Percentiles rank a stretch among this genome's conserved stretches.
Evolutionary conservation across 306 rosid species (phyloP).

Genomic region (Casuarina glauca): DNA sequence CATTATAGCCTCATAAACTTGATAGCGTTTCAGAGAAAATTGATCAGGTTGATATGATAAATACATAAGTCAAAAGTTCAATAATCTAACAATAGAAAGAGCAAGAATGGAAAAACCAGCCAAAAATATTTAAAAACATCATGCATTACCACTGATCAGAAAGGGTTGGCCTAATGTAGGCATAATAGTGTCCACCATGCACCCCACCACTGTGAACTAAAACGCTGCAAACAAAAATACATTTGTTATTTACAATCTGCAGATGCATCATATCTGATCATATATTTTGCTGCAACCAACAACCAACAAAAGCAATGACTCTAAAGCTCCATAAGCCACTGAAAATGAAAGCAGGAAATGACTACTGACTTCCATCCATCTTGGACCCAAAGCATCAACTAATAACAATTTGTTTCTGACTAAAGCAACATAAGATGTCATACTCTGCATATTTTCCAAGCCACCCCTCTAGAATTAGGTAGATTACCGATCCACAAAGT

Average conservation of each 20-base stretch:
- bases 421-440: no score
- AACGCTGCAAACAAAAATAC: conserved; percentile 61
- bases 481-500: no score
- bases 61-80: neutral
- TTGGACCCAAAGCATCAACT: no score
- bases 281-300: neutral
- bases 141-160: conserved; percentile 81
- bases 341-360: no score
- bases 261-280: neutral
- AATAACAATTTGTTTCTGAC: no score
- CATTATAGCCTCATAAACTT: neutral
- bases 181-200: conserved; percentile 96
- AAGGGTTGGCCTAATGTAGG: conserved; percentile 83
- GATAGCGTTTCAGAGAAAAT: neutral
- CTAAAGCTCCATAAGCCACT: no score
- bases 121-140: neutral
- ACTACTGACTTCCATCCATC: no score
- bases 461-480: no score
- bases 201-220: conserved; percentile 97
- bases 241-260: neutral
- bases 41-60: neutral
- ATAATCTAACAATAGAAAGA: neutral
- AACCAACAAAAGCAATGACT: neutral
- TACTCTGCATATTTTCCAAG: no score
- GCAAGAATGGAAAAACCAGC: neutral